phyloP scores from a whole-genome alignment of 805 yeast species.

The Yarrowia keelungensis region DNA sequence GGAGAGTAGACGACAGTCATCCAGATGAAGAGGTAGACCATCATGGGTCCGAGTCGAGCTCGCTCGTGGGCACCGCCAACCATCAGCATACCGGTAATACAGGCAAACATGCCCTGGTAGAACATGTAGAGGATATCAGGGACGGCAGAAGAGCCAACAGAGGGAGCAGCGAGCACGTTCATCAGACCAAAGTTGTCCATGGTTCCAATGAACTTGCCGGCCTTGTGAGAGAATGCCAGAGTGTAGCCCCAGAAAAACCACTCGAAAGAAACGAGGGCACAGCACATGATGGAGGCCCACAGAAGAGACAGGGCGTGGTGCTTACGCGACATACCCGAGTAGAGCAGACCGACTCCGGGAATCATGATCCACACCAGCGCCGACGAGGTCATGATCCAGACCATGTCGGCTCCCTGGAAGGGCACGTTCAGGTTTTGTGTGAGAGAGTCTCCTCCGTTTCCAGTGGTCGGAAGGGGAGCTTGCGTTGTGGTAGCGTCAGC shows the following conservation, averaged over 20 bases:
- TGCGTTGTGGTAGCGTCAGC: constrained; percentile 37
- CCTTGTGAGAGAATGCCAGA: constrained; percentile 76
- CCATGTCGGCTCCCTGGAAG: constrained; percentile 78
- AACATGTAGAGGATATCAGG: constrained; percentile 91
- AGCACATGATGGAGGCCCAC: constrained; percentile 94
- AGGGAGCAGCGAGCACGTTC: constrained; percentile 82
- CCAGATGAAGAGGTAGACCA: constrained; percentile 93
- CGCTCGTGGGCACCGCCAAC: constrained; percentile 98
- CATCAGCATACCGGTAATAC: constrained; percentile 90
- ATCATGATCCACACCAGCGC: constrained; percentile 78
- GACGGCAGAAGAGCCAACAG: constrained; percentile 62
- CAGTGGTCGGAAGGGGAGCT: constrained; percentile 38
- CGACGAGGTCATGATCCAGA: constrained; percentile 60
- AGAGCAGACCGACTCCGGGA: constrained; percentile 93
- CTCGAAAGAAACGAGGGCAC: constrained; percentile 82
- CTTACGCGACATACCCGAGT: constrained; percentile 92
- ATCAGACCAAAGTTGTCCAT: constrained; percentile 80
- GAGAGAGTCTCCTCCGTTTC: constrained; percentile 83
- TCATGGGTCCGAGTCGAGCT: constrained; percentile 94
- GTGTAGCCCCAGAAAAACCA: constrained; percentile 99
- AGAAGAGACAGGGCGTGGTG: constrained; percentile 92
- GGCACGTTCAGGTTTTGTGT: constrained; percentile 72
- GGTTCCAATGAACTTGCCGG: constrained; percentile 78
- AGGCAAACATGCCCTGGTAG: constrained; percentile 97
- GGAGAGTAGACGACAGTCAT: constrained; percentile 96